These are phyloP conservation scores for Monosporozyma aerobia DNA, from an alignment of 805 yeast genomes.

Conservation along the genomic window DNA sequence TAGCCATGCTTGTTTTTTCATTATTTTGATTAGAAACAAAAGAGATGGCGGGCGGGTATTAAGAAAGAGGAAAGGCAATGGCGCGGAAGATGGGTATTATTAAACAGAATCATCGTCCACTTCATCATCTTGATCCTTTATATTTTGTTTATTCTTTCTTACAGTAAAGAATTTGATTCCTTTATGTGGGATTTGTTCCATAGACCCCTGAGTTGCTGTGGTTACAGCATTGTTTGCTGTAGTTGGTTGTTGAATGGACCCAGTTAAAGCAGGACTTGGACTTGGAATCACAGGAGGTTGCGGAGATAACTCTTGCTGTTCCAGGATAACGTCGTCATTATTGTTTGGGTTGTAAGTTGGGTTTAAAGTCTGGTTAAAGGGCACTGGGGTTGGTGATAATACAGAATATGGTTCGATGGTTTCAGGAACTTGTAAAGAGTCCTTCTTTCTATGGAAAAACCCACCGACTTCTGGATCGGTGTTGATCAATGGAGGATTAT, in stretches of 20 bases:
- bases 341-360: background rate
- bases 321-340: background rate
- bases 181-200: conserved; percentile 21
- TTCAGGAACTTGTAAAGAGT: conserved; percentile 7
- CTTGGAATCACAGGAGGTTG: background rate
- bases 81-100: background rate
- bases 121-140: conserved; percentile 24
- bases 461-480: conserved; percentile 2
- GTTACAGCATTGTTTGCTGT: background rate
- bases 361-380: background rate
- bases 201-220: conserved; percentile 1
- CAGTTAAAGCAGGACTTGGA: background rate
- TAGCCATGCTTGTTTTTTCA: background rate
- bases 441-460: conserved; percentile 9
- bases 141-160: conserved; percentile 36
- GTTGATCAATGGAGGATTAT: background rate
- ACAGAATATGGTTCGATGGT: conserved; percentile 8
- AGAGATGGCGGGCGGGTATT: background rate
- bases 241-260: background rate
- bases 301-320: background rate
- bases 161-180: conserved; percentile 75
- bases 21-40: background rate
- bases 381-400: conserved; percentile 3
- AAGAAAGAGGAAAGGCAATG: background rate
- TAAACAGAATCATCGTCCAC: conserved; percentile 10